These are phyloP conservation scores for Parachaetomium inaequale DNA, from an alignment of 495 filamentous ascomycete species.

Conservation along the genomic window DNA sequence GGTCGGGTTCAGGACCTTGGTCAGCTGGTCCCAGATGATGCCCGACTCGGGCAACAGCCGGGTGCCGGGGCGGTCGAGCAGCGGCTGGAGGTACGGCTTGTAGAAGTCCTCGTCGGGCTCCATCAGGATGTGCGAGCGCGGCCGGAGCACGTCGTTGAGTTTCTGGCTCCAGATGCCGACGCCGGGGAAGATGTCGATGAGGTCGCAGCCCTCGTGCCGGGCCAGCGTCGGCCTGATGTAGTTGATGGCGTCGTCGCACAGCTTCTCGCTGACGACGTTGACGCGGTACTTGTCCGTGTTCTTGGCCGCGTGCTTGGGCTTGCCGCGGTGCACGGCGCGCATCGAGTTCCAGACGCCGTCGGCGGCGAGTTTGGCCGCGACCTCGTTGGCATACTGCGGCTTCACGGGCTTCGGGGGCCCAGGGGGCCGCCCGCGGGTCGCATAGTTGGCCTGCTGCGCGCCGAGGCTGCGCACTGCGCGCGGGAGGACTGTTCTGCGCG, in stretches of 20 bases:
- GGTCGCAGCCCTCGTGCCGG: slow-evolving; percentile 64
- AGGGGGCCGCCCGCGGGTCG: neutral
- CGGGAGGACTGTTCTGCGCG: neutral
- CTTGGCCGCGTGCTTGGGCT: neutral
- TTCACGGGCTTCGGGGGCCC: too few relatives aligned
- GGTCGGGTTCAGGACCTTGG: slow-evolving; percentile 44
- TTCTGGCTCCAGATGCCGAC: slow-evolving; percentile 68
- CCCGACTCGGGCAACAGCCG: slow-evolving; percentile 49
- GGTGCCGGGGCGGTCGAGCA: slow-evolving; percentile 57
- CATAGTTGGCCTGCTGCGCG: neutral
- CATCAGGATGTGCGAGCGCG: slow-evolving; percentile 74
- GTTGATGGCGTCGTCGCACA: slow-evolving; percentile 51
- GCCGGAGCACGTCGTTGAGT: slow-evolving; percentile 67
- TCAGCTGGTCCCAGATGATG: slow-evolving; percentile 47
- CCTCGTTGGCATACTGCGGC: neutral
- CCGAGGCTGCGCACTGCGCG: slow-evolving; percentile 1
- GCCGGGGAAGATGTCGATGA: slow-evolving; percentile 84
- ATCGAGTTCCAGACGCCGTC: neutral
- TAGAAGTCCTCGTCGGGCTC: slow-evolving; percentile 59
- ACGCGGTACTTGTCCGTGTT: slow-evolving; percentile 30
- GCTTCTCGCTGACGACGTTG: slow-evolving; percentile 54
- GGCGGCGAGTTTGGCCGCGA: neutral
- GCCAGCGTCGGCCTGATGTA: slow-evolving; percentile 49
- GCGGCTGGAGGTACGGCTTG: slow-evolving; percentile 54
- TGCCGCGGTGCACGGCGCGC: neutral